These are phyloP conservation scores for Yamadazyma pseudoaaseri DNA, from an alignment of 1,139 yeast genomes.

Conservation along the genomic window DNA sequence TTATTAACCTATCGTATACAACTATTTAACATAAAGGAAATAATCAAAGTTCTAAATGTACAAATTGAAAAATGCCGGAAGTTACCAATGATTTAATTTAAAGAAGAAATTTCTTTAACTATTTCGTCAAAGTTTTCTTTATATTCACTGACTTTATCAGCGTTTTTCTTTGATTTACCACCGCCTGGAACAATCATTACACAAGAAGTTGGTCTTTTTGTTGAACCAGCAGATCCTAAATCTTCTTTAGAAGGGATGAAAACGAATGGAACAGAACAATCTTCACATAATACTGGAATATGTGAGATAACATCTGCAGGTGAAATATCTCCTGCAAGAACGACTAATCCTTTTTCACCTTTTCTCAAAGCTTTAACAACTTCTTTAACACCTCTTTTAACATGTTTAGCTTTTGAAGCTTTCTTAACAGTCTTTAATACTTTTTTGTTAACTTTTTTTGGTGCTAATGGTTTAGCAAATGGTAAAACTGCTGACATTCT, in stretches of 20 bases:
- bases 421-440: slow-evolving; percentile 93
- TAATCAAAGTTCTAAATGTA: slow-evolving; percentile 6
- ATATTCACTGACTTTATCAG: slow-evolving; percentile 83
- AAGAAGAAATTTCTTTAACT: slow-evolving; percentile 76
- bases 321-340: slow-evolving; percentile 96
- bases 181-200: slow-evolving; percentile 98
- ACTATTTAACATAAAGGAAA: slow-evolving; percentile 3
- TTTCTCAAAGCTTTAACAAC: slow-evolving; percentile 96
- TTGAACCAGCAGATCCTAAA: slow-evolving; percentile 97
- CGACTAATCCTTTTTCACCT: slow-evolving; percentile 95
- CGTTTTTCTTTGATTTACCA: slow-evolving; percentile 77
- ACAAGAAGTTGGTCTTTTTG: slow-evolving; percentile 98
- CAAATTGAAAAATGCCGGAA: slow-evolving; percentile 4
- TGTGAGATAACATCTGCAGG: slow-evolving; percentile 98
- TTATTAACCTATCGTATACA: slow-evolving; percentile 7
- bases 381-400: slow-evolving; percentile 98
- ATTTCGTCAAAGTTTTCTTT: slow-evolving; percentile 91
- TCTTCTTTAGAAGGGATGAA: slow-evolving; percentile 98
- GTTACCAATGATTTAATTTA: slow-evolving; percentile 13
- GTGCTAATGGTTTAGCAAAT: slow-evolving; percentile 93
- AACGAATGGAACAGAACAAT: slow-evolving; percentile 81
- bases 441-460: slow-evolving; percentile 94
- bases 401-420: slow-evolving; percentile 97
- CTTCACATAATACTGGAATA: slow-evolving; percentile 96
- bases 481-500: slow-evolving; percentile 88